Conservation (phyloP, 2,329 filamentous ascomycete genomes). For the Exophiala viscosa region DNA sequence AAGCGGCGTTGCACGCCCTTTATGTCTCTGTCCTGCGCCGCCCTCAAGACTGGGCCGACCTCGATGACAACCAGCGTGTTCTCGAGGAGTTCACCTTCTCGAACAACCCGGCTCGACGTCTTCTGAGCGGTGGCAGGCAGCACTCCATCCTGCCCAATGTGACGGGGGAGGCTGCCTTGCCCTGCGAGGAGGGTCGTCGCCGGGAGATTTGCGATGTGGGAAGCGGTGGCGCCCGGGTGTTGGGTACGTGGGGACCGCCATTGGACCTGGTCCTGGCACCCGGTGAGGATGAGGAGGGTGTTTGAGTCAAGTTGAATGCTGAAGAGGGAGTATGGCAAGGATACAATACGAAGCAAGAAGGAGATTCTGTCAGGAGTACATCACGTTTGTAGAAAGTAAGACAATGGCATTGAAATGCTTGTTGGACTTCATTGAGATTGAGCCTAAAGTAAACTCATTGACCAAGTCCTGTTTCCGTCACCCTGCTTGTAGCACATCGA, state of each 20-base stretch:
- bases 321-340: neutral
- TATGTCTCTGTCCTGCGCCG: constrained; percentile 1
- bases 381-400: too few species aligned
- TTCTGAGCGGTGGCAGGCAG: neutral
- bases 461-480: too few species aligned
- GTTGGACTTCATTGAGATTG: neutral
- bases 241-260: neutral
- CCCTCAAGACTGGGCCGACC: neutral
- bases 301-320: neutral
- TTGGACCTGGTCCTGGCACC: neutral
- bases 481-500: neutral
- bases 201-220: neutral
- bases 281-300: neutral
- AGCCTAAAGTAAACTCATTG: neutral
- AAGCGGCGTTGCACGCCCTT: constrained; percentile 4
- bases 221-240: neutral
- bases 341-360: too few species aligned
- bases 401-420: neutral
- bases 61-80: neutral
- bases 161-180: neutral
- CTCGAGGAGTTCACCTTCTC: neutral
- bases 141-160: neutral
- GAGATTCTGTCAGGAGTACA: too few species aligned
- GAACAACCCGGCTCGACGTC: neutral
- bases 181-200: neutral